Percentiles rank a stretch among this genome's conserved stretches.
phyloP scores from a whole-genome alignment of 139 green algal genomes.

The Tetratostichococcus sp. region DNA sequence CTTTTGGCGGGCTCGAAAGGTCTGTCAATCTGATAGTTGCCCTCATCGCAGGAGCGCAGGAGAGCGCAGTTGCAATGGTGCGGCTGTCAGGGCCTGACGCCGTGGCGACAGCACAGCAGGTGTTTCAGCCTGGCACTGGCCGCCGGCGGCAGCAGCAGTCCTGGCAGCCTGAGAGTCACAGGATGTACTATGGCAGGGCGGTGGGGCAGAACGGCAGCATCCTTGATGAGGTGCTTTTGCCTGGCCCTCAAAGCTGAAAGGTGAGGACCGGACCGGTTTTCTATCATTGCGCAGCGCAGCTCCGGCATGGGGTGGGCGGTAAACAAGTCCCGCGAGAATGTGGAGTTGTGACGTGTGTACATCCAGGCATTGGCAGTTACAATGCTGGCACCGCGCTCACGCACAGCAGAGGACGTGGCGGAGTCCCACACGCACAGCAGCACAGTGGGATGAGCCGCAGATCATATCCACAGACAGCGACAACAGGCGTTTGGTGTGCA shows the following conservation, averaged over 20 bases:
- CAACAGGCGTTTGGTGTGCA: too few relatives aligned
- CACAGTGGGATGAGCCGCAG: too few relatives aligned
- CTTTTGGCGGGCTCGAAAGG: too few relatives aligned
- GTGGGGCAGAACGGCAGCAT: conserved; percentile 43
- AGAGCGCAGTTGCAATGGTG: conserved; percentile 84
- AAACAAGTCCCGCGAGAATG: too few relatives aligned
- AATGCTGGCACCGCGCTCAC: conserved; percentile 82
- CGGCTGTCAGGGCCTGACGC: conserved; percentile 73
- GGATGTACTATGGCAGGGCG: conserved; percentile 76
- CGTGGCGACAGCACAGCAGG: conserved; percentile 31
- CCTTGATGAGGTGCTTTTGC: conserved; percentile 64
- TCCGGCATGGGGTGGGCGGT: too few relatives aligned
- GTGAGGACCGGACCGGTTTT: too few relatives aligned
- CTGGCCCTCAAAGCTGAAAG: too few relatives aligned
- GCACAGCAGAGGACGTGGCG: conserved; percentile 94
- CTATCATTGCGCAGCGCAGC: too few relatives aligned
- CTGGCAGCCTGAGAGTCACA: conserved; percentile 64
- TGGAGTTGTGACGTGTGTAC: too few relatives aligned
- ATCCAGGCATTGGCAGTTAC: conserved; percentile 70
- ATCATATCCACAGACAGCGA: too few relatives aligned
- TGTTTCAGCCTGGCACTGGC: conserved; percentile 55
- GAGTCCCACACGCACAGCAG: conserved; percentile 94
- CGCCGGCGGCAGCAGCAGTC: neutral
- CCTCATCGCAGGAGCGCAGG: conserved; percentile 14
- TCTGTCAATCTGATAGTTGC: too few relatives aligned